Evolutionary conservation across 2,329 filamentous ascomycete species (phyloP).

Genomic region (Fusarium sp.): DNA sequence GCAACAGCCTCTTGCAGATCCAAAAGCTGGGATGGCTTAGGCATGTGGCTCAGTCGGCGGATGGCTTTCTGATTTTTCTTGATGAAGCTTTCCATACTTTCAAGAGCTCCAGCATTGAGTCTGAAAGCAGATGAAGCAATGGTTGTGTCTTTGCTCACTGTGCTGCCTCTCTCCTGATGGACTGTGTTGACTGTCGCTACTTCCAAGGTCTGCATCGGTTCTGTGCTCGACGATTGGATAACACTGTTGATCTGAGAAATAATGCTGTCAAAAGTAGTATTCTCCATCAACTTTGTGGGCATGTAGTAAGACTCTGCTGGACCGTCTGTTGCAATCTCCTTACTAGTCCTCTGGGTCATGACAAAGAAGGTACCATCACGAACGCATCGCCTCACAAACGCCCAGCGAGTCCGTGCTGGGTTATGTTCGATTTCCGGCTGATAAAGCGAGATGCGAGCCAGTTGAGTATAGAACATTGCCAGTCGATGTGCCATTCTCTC

Average conservation of each 20-base stretch:
- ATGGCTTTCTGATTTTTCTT: conserved; percentile 40
- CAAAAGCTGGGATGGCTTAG: conserved; percentile 15
- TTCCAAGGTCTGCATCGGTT: accelerated
- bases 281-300: conserved; percentile 17
- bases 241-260: conserved; percentile 37
- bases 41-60: conserved; percentile 31
- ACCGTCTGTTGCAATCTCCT: neutral
- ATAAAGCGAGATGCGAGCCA: conserved; percentile 64
- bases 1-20: conserved; percentile 4
- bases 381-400: conserved; percentile 62
- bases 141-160: neutral
- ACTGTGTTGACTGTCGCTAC: conserved; percentile 27
- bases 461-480: conserved; percentile 65
- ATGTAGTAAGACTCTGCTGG: conserved; percentile 29
- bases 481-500: conserved; percentile 67
- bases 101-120: conserved; percentile 17
- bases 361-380: conserved; percentile 66
- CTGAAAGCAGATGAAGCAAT: conserved; percentile 21
- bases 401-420: conserved; percentile 66
- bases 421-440: conserved; percentile 66
- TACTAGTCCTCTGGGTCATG: conserved; percentile 55
- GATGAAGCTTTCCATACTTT: conserved; percentile 35
- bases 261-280: conserved; percentile 35
- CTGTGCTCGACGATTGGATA: conserved; percentile 1
- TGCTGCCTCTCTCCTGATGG: conserved; percentile 27